Evolutionary conservation across 1,284 basidiomycete species (phyloP), one percentile per base, ranked within the genome.

Genomic region (Anthracocystis walkeri): DNA sequence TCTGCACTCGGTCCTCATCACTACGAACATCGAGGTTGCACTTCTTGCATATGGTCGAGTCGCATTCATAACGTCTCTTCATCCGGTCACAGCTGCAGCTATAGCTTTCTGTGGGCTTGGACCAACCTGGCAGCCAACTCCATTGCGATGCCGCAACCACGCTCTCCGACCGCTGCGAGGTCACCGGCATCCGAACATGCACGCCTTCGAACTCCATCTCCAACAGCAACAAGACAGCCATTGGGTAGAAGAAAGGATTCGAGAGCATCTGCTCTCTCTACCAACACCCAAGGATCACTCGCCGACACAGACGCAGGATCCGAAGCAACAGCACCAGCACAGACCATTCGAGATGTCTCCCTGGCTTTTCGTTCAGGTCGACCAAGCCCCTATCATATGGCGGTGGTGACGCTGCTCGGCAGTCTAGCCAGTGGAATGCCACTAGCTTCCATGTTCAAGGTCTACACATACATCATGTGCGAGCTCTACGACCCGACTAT

Each of bases 381-480:
- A 27, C 67, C 78, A 10, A 75, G 68, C 50, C 66, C 77, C 1
- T 80, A 82, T 52, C 76, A 80, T 46, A 81, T 82, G 78, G 81
- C 80, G 25, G 67, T 81, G 5, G 76, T 82, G 25, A 66, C 76
- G n/a, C 66, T 81, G n/a, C 50, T 82, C 11, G 67, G 75, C 41
- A 74, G 64, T 42, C 51, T 82, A 23, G 79, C 74, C 11, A 78
- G 80, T 44, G 79, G 81, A 4, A 71, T 82, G 70, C 79, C 78
- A 0, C 62, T 81, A 20, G 76, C 81, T 0, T 79, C 71, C 54
- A 77, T 81, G 70, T 82, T 81, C 71, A 80, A 78, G 51, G 76
- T 78, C 6, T 82, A 82, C 65, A 76, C 75, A 18, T 78, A 64
- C 59, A 65, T 82, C 58, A 79, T 81, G 65, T 82, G 81, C 61